Base-by-base conservation (phyloP, 129 eudicot species). In the Flaveria trinervia region DNA sequence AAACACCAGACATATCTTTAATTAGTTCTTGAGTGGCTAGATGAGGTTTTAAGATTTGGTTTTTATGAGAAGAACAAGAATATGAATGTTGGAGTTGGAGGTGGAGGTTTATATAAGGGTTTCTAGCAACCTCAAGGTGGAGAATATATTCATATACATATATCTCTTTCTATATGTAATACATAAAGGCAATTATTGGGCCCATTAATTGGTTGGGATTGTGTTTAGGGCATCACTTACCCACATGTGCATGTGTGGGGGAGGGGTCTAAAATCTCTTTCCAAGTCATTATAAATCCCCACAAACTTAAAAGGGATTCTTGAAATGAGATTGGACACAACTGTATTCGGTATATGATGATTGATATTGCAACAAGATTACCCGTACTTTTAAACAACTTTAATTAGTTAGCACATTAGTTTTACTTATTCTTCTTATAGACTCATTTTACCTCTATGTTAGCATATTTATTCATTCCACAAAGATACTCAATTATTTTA, bases 1-100 rank as follows among this genome's bases (percentile, higher is more conserved):
- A 93, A 65, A 93, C 98, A 62, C 98, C 98, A 44, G 98, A 90
- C 98, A 93, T 93, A 10, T 52, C 55, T 67, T 62, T 62, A 7
- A 7, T 18, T 30, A 56, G 8, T 3, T 50, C 39, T 45, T 48
- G 20, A 48, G 12, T 57, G 12, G 12, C 17, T 39, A 41, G 48
- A 5, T 73, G 44, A 9, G 4, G 9, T 23, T 44, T 54, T 36
- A 67, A 20, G 75, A 55, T 68, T 55, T 45, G 48, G 56, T 52
- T 68, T 68, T 25, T 68, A 57, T 54, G 70, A 77, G 39, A 10
- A 50, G 55, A 48, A 66, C 79, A 73, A 48, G 71, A 60, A 73
- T 15, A 46, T 72, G 74, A 68, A 61, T 64, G 50, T 50, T 70
- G 70, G 69, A 65, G 64, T 66, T 76, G 75, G 41, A 70, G 12